phyloP scores from a whole-genome alignment of 2,329 filamentous ascomycete genomes.

The Verticillium alfalfae region DNA sequence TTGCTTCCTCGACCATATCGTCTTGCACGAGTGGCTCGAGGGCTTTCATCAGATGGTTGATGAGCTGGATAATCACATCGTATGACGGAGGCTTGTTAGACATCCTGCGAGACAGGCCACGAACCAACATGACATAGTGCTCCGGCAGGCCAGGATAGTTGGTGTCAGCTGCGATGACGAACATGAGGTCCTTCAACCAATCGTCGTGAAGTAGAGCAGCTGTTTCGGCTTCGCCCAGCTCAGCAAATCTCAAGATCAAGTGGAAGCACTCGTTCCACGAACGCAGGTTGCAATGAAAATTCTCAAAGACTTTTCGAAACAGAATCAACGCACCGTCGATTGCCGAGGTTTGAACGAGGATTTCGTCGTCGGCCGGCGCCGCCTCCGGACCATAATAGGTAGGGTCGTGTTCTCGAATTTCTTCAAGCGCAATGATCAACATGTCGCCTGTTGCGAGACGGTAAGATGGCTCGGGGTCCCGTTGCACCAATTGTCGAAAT shows the following conservation, averaged over 20 bases:
- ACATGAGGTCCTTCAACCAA: conserved; percentile 53
- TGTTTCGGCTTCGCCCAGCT: conserved; percentile 53
- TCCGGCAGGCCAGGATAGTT: conserved; percentile 37
- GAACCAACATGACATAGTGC: conserved; percentile 51
- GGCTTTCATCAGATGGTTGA: conserved; percentile 36
- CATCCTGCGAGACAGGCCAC: not conserved
- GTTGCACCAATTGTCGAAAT: conserved; percentile 61
- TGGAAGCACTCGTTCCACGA: conserved; percentile 76
- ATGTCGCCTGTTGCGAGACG: conserved; percentile 45
- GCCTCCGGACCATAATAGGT: conserved; percentile 33
- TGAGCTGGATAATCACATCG: conserved; percentile 44
- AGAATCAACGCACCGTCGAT: conserved; percentile 32
- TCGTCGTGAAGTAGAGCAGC: conserved; percentile 53
- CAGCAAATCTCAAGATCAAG: conserved; percentile 61
- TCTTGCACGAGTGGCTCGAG: conserved; percentile 31
- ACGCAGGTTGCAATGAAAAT: conserved; percentile 55
- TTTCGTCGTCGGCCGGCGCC: not conserved
- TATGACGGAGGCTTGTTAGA: conserved; percentile 42
- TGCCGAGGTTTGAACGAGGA: not conserved
- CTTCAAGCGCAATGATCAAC: conserved; percentile 46
- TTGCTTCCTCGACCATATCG: conserved; percentile 26
- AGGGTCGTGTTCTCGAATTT: conserved; percentile 43
- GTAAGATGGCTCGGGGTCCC: conserved; percentile 50
- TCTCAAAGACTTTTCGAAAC: conserved; percentile 53
- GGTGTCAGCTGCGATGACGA: conserved; percentile 56